Evolutionary conservation across 371 early-diverging fungal genomes (phyloP).

Genomic region (Hamiltosporidium tvaerminnensis): DNA sequence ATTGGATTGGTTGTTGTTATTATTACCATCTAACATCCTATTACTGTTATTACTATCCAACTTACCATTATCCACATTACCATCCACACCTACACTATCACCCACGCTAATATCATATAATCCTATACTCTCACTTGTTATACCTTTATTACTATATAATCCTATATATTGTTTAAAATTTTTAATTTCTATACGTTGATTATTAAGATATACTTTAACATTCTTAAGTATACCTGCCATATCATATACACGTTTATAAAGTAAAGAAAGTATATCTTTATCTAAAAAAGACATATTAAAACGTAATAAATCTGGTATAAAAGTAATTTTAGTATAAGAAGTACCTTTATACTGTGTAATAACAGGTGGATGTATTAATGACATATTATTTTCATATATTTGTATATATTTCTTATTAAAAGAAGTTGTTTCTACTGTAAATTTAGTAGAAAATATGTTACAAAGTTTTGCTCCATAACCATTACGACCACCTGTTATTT

Average conservation of each 20-base stretch:
- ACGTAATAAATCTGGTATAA: conserved; percentile 78
- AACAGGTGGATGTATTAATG: conserved; percentile 34
- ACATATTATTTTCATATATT: conserved; percentile 52
- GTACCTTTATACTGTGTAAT: conserved; percentile 17
- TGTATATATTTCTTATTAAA: conserved; percentile 60
- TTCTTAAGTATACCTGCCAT: conserved; percentile 74
- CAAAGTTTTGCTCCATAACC: conserved; percentile 98
- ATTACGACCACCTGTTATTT: conserved; percentile 93
- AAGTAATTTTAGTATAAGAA: conserved; percentile 61
- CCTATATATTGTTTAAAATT: conserved; percentile 76
- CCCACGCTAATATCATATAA: conserved; percentile 43
- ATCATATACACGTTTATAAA: conserved; percentile 88
- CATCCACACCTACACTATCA: conserved; percentile 7
- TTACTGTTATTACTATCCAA: not conserved
- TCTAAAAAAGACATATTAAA: conserved; percentile 71
- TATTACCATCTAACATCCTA: no score
- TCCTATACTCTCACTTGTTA: conserved; percentile 22
- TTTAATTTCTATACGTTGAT: conserved; percentile 63
- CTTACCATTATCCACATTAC: conserved; percentile 17
- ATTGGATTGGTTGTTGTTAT: no score
- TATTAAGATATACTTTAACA: conserved; percentile 78
- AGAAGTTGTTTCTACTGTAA: conserved; percentile 85
- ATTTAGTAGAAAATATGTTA: conserved; percentile 89
- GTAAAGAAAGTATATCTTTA: conserved; percentile 68
- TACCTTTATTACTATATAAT: conserved; percentile 59